These are phyloP conservation scores for Lecanicillium sp. DNA, from an alignment of 2,329 filamentous ascomycete genomes.

Conservation along the genomic window DNA sequence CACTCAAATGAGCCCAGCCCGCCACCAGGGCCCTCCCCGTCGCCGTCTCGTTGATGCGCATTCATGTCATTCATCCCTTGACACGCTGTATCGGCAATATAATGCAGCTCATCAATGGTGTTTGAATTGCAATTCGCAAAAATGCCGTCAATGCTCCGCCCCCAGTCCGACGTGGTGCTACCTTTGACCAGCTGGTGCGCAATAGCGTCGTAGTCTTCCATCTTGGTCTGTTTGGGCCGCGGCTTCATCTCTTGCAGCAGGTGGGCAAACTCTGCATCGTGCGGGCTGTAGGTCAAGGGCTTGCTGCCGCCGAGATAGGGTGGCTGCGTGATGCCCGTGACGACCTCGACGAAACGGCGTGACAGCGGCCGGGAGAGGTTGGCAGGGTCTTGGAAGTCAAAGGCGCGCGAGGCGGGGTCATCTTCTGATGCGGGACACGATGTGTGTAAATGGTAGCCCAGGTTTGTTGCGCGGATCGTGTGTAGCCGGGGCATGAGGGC, in stretches of 20 bases:
- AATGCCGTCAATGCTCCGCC: constrained; percentile 33
- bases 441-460: constrained; percentile 34
- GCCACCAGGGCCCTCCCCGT: no score
- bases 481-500: constrained; percentile 25
- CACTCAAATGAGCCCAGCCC: no score
- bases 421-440: constrained; percentile 12
- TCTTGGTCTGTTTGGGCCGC: constrained; percentile 8
- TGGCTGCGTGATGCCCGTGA: constrained; percentile 31
- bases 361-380: constrained; percentile 30
- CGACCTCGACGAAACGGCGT: constrained; percentile 40
- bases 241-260: constrained; percentile 16
- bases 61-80: constrained; percentile 37
- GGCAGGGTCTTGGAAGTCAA: constrained; percentile 35
- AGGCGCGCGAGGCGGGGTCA: constrained; percentile 21
- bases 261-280: constrained; percentile 1
- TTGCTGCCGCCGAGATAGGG: constrained; percentile 8
- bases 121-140: constrained; percentile 36
- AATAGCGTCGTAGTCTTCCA: constrained; percentile 26
- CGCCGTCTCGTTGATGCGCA: no score
- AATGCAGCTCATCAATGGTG: constrained; percentile 35
- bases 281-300: constrained; percentile 14
- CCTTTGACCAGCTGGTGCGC: constrained; percentile 28
- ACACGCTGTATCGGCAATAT: constrained; percentile 35
- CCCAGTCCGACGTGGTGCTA: constrained; percentile 34
- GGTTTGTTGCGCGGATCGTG: constrained; percentile 34